Base-by-base conservation (phyloP, 2,329 filamentous ascomycete genomes). In the Raffaelea albimanens region DNA sequence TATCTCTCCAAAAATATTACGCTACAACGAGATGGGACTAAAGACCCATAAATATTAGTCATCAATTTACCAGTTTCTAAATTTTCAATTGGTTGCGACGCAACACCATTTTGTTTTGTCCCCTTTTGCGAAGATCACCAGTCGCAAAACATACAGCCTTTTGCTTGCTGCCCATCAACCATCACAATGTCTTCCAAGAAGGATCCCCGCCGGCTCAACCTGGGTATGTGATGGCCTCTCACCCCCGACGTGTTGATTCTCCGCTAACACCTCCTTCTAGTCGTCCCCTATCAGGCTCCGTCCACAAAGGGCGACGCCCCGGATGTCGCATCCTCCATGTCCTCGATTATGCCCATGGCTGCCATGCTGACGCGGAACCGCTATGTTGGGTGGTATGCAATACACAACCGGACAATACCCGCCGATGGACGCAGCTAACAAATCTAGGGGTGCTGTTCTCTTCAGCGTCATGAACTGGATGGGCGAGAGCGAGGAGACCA, bases 351-450 rank as follows among this genome's bases (percentile, higher is more conserved):
- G 61, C 91, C 91, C 50, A 96, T 96, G 91, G 89, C 87, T 50
- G 90, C 90, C 54, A 94, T 95, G 76, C 93, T 95, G 63, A 93
- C 85, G 58, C 78, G 89, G 56, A 95, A 95, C 70, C 85, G 87
- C 76, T 93, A 78, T 59, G 68, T 83, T 49, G 80, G 80, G 61
- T 83, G 80, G 77, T 80, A 65, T 51, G 70, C 62, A 14, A 3
- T 2, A 5, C 9, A n/a, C 40, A 29, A 29, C 25, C 25, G 25
- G 25, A 29, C 25, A 13, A 29, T 29, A 20, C 18, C 39, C 19
- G 20, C 21, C 33, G 29, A 39, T 46, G 16, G 40, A 44, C 36
- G 19, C 29, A 11, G 44, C 51, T 44, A 44, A 43, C 29, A 25
- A 21, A 9, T n/a, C 16, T 55, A 85, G 81, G 85, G 80, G 80